Conservation (phyloP, 139 green algal genomes). For the Closterium sp. region DNA sequence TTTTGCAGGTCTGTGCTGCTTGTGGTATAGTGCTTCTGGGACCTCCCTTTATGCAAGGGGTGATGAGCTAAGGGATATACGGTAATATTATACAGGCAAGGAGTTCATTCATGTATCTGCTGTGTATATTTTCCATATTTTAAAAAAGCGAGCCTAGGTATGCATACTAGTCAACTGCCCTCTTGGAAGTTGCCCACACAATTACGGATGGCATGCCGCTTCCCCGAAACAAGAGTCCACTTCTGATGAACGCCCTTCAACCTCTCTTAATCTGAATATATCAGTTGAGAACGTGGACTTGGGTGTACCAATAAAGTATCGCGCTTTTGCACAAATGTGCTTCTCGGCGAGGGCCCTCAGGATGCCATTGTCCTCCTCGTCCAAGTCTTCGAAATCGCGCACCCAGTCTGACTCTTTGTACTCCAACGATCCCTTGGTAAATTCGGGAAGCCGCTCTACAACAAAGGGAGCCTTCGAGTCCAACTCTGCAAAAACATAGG, state of each 20-base stretch:
- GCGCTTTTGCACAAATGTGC: not conserved
- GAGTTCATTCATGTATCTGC: no score
- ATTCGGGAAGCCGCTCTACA: not conserved
- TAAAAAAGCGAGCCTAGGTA: no score
- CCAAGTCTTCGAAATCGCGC: not conserved
- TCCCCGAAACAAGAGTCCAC: not conserved
- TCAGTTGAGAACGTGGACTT: not conserved
- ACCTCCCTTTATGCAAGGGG: no score
- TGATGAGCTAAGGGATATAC: no score
- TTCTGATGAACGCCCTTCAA: not conserved
- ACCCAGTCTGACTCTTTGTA: not conserved
- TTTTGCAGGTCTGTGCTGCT: no score
- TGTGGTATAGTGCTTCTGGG: no score
- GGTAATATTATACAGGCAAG: no score
- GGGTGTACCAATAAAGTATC: not conserved
- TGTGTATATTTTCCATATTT: no score
- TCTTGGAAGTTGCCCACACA: no score
- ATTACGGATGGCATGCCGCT: not conserved
- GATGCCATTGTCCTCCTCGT: not conserved
- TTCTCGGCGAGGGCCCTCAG: not conserved
- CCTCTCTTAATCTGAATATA: not conserved
- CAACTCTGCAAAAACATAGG: not conserved
- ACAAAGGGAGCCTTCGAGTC: not conserved
- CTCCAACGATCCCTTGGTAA: not conserved
- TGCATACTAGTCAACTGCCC: no score